These are phyloP conservation scores for Colletotrichum tropicale DNA, from an alignment of 2,329 filamentous ascomycete genomes.

Conservation along the genomic window DNA sequence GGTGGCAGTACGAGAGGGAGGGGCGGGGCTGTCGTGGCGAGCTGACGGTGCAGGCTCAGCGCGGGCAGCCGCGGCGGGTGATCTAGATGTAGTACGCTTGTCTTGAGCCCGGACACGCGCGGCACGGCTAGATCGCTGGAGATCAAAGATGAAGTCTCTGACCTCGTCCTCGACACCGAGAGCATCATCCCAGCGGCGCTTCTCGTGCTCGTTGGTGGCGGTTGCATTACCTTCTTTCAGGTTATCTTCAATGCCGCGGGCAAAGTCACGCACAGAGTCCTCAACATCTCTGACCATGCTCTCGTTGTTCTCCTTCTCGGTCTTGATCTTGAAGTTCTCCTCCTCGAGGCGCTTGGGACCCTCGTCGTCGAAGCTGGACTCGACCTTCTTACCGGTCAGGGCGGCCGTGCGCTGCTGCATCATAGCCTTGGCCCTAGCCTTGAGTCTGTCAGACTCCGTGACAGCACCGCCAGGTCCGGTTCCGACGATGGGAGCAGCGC, in stretches of 20 bases:
- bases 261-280: slow-evolving; percentile 91
- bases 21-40: slow-evolving; percentile 52
- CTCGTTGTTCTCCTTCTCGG: slow-evolving; percentile 92
- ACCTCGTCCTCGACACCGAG: slow-evolving; percentile 96
- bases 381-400: slow-evolving; percentile 82
- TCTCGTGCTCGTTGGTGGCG: slow-evolving; percentile 85
- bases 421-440: slow-evolving; percentile 94
- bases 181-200: slow-evolving; percentile 92
- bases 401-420: slow-evolving; percentile 98
- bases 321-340: slow-evolving; percentile 79
- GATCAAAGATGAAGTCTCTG: slow-evolving; percentile 96
- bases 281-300: slow-evolving; percentile 97
- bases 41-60: slow-evolving; percentile 48
- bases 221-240: slow-evolving; percentile 82
- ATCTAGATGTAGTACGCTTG: slow-evolving; percentile 46
- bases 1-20: slow-evolving; percentile 60
- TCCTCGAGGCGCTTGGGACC: slow-evolving; percentile 87
- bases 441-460: slow-evolving; percentile 92
- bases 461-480: slow-evolving; percentile 90
- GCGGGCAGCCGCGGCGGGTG: slow-evolving; percentile 47
- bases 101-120: slow-evolving; percentile 70
- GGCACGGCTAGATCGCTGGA: slow-evolving; percentile 85
- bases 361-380: slow-evolving; percentile 73
- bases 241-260: slow-evolving; percentile 81
- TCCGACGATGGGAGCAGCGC: slow-evolving; percentile 81